Evolutionary conservation across 2,329 filamentous ascomycete species (phyloP).

Genomic region (Fonsecaea monophora): DNA sequence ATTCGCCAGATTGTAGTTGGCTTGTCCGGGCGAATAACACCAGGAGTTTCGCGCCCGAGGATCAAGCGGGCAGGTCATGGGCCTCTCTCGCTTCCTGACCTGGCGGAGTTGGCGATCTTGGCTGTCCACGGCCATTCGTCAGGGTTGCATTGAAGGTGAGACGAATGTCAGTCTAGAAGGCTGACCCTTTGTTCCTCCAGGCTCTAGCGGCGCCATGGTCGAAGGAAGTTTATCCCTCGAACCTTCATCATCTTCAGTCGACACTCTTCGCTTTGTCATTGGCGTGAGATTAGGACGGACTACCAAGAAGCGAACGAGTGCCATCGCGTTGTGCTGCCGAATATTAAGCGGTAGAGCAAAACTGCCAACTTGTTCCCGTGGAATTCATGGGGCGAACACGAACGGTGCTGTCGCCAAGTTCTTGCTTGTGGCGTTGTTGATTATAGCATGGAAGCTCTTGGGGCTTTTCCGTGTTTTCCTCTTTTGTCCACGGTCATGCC

Average conservation of each 20-base stretch:
- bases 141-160: neutral
- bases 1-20: neutral
- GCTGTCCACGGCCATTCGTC: neutral
- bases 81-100: neutral
- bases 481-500: neutral
- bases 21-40: neutral
- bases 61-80: conserved; percentile 2
- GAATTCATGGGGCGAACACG: neutral
- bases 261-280: neutral
- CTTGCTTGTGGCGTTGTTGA: neutral
- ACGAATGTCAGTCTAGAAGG: neutral
- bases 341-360: conserved; percentile 9
- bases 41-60: neutral
- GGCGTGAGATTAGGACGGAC: neutral
- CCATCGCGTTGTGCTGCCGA: neutral
- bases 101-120: neutral
- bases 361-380: too few relatives aligned
- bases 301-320: neutral
- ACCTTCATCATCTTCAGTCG: neutral
- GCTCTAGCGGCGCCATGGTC: conserved; percentile 1
- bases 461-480: neutral
- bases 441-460: neutral
- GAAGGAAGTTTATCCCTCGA: neutral
- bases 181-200: conserved; percentile 1
- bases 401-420: neutral